A percentile compares a stretch with the other conserved stretches of the same genome.
phyloP scores from a whole-genome alignment of 225 moss, liverwort and hornwort genomes.

The Neckera pumila region DNA sequence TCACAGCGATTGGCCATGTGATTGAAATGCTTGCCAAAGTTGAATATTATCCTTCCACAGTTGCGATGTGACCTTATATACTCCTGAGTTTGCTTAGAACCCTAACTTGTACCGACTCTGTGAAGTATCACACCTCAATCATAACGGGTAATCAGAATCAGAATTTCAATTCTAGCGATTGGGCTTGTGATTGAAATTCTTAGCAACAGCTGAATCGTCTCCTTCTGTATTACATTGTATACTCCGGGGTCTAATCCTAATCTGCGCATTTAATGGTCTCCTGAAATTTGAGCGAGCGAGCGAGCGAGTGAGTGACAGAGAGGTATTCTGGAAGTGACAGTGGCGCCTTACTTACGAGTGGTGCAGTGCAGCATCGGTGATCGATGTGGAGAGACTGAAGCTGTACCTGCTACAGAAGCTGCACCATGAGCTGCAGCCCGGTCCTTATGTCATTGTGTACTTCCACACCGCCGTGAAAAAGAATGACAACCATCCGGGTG shows the following conservation, averaged over 20 bases:
- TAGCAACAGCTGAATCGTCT: not conserved
- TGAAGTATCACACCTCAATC: not conserved
- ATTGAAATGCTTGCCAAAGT: not conserved
- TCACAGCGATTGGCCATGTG: not conserved
- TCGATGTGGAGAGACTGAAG: slow-evolving; percentile 58
- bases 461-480: slow-evolving; percentile 73
- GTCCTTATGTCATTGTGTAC: slow-evolving; percentile 55
- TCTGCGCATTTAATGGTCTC: not conserved
- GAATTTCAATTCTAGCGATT: not conserved
- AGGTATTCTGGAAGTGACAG: not conserved
- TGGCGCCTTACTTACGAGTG: not conserved
- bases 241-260: not conserved
- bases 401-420: slow-evolving; percentile 50
- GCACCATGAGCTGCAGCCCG: slow-evolving; percentile 37
- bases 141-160: not conserved
- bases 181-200: not conserved
- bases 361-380: slow-evolving; percentile 52
- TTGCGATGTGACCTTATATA: not conserved
- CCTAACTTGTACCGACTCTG: not conserved
- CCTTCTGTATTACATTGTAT: not conserved
- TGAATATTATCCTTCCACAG: not conserved
- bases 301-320: not conserved
- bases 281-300: not conserved
- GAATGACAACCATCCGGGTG: slow-evolving; percentile 68
- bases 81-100: not conserved